Conservation (phyloP, 2,329 filamentous ascomycete species). For the Emydomyces testavorans region DNA sequence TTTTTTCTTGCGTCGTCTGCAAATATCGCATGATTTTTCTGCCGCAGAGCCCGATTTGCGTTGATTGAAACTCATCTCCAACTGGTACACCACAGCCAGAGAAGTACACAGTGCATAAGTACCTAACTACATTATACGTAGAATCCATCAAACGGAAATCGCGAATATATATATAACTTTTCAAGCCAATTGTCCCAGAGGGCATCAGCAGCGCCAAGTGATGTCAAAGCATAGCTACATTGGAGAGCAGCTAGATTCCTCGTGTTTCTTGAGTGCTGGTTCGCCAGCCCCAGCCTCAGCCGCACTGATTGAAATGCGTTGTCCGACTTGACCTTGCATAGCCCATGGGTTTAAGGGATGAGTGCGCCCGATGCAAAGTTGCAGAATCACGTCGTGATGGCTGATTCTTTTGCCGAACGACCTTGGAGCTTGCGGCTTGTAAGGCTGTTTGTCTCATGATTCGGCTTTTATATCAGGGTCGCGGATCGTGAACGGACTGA, state of each 20-base stretch:
- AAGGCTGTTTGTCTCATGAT: too few species aligned
- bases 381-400: background rate
- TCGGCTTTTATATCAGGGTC: too few species aligned
- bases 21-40: conserved; percentile 7
- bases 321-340: background rate
- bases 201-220: background rate
- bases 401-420: too few species aligned
- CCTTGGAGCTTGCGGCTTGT: background rate
- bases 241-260: background rate
- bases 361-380: background rate
- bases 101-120: background rate
- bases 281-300: background rate
- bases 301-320: background rate
- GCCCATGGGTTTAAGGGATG: too few species aligned
- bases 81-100: background rate
- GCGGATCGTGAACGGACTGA: too few species aligned
- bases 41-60: background rate
- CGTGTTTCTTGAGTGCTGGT: background rate
- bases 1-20: conserved; percentile 13
- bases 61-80: background rate
- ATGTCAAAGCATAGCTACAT: too few species aligned
- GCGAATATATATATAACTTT: too few species aligned
- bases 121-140: background rate
- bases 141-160: too few species aligned
- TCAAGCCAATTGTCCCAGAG: background rate